Evolutionary conservation across 495 filamentous ascomycete species (phyloP), one percentile per base, ranked within the genome.

Genomic region (Immersiella caudata): DNA sequence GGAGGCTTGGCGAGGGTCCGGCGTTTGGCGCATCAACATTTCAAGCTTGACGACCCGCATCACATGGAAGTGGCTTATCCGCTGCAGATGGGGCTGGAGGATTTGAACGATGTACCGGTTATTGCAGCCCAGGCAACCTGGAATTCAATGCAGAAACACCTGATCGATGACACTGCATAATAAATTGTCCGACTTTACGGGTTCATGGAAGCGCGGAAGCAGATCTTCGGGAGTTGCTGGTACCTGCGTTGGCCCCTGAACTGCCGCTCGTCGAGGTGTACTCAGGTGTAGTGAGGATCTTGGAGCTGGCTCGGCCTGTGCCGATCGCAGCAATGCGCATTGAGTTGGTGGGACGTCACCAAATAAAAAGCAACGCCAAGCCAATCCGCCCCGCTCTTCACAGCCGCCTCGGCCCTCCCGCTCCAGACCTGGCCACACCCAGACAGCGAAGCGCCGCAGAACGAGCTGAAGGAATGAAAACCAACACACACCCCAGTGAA

Each of bases 171-270:
- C 12, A 4, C 33, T 27, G 63, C 63, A 58, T 64, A 52, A 46
- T 65, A 65, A 20, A 65, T 26, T 65, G 63, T 65, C 11, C 63
- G 54, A 57, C n/a, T 65, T 65, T 65, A 65, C 52, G 20, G 63
- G 63, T 65, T 65, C 63, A 65, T 65, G 63, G 63, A 24, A 57
- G 21, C 51, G 63, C 33, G 63, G 27, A 16, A 51, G 51, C 7
- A 9, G 63, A 65, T 65, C 63, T 40, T 29, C 33, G 36, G 62
- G 29, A 57, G 24, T 29, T 16, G 49, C 2, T 35, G 50, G 61
- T 52, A 64, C 61, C 49, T 64, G 61, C 50, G 29, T 46, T 20
- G 18, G 11, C 50, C 16, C n/a, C 2, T 6, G 6, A 55, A 20
- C 21, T 6, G 29, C 29, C 52, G 52, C 21, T 8, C 52, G 20